These are phyloP conservation scores for Pseudogymnoascus sp. DNA, from an alignment of 2,329 filamentous ascomycete genomes.

Conservation along the genomic window DNA sequence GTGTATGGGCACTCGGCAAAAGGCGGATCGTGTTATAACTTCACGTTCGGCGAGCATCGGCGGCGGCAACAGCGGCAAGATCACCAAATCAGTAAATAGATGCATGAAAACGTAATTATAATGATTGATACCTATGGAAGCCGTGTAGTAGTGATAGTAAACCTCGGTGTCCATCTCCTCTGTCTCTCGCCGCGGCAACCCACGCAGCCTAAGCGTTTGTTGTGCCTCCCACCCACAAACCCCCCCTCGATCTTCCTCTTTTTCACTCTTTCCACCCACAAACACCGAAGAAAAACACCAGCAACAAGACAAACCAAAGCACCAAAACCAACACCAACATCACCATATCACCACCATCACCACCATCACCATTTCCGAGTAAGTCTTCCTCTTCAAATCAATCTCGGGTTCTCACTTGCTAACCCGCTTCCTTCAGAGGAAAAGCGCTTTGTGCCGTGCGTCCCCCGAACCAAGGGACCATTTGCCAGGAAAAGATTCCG, in stretches of 20 bases:
- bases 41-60: background rate
- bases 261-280: constrained; percentile 2
- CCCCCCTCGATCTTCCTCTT: background rate
- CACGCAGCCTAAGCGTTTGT: background rate
- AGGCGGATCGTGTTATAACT: background rate
- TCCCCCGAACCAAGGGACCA: constrained; percentile 5
- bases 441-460: background rate
- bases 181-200: background rate
- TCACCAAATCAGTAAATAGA: background rate
- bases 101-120: background rate
- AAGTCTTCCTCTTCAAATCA: background rate
- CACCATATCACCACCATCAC: background rate
- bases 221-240: background rate
- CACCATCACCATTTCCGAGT: background rate
- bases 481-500: background rate
- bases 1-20: background rate
- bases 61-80: background rate
- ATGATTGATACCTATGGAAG: background rate
- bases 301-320: background rate
- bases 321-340: background rate
- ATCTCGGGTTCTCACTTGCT: background rate
- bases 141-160: background rate
- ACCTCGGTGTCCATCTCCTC: background rate
- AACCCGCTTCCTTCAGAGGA: background rate
- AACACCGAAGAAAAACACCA: background rate